A percentile compares a stretch with the other conserved stretches of the same genome.
phyloP scores from a whole-genome alignment of 1,139 yeast species.

The Groenewaldozyma sp. region DNA sequence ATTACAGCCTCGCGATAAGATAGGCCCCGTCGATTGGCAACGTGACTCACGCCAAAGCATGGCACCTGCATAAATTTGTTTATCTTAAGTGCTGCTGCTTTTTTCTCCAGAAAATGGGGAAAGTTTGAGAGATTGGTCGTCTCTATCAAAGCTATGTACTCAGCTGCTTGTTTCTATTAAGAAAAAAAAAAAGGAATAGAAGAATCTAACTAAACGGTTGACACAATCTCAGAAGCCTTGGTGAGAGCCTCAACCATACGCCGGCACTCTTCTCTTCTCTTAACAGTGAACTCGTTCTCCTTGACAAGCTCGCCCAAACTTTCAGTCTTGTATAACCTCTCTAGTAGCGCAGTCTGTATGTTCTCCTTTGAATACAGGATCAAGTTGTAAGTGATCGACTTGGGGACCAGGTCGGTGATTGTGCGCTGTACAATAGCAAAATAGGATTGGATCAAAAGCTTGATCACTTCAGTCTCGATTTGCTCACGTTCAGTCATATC shows the following conservation, averaged over 20 bases:
- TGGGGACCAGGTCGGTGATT: constrained; percentile 86
- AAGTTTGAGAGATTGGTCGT: no score
- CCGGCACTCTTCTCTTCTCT: constrained; percentile 88
- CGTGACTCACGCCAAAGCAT: no score
- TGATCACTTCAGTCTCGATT: constrained; percentile 94
- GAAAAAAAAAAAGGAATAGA: no score
- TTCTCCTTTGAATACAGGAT: constrained; percentile 77
- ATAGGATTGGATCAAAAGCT: constrained; percentile 81
- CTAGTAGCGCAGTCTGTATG: constrained; percentile 82
- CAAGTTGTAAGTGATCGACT: constrained; percentile 88
- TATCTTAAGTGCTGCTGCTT: no score
- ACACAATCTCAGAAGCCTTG: constrained; percentile 78
- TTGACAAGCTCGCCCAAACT: constrained; percentile 72
- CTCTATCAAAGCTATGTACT: no score
- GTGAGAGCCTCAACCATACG: constrained; percentile 89
- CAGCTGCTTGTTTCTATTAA: no score
- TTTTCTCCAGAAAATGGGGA: no score
- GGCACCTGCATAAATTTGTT: no score
- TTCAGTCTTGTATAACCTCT: constrained; percentile 71
- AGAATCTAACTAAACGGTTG: constrained; percentile 34
- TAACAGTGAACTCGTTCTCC: constrained; percentile 88
- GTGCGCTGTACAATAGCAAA: constrained; percentile 90
- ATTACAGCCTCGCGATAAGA: no score
- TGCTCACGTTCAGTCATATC: constrained; percentile 92
- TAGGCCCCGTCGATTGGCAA: no score